A percentile compares a stretch with the other conserved stretches of the same genome.
phyloP scores from a whole-genome alignment of 441 rosid species.

The Eruca vesicaria region DNA sequence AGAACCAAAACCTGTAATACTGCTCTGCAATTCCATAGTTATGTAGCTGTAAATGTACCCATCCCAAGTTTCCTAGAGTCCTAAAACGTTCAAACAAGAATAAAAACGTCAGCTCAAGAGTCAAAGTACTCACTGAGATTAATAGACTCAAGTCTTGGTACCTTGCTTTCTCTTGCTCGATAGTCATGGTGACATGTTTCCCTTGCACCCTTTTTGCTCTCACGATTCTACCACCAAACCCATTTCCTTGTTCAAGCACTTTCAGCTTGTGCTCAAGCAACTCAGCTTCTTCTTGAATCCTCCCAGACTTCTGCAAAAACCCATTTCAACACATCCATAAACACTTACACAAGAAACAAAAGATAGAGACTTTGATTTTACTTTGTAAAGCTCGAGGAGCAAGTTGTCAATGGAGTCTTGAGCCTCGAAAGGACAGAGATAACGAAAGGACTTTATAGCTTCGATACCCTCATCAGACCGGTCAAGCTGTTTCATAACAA shows the following conservation, averaged over 20 bases:
- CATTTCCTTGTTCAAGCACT: slow-evolving; percentile 52
- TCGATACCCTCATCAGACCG: slow-evolving; percentile 89
- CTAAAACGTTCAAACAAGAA: slow-evolving; percentile 34
- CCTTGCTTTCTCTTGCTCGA: slow-evolving; percentile 81
- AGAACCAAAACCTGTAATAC: slow-evolving; percentile 57
- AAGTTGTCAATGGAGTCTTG: slow-evolving; percentile 87
- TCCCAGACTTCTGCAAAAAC: slow-evolving; percentile 66
- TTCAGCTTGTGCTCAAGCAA: slow-evolving; percentile 66
- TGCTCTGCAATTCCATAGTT: slow-evolving; percentile 78
- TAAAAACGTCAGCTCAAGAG: not conserved
- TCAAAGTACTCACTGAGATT: not conserved
- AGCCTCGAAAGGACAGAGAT: slow-evolving; percentile 70
- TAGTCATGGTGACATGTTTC: slow-evolving; percentile 58
- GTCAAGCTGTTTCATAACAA: slow-evolving; percentile 82
- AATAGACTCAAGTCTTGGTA: slow-evolving; percentile 1
- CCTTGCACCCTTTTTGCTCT: slow-evolving; percentile 77
- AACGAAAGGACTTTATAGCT: slow-evolving; percentile 86
- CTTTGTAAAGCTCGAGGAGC: slow-evolving; percentile 87
- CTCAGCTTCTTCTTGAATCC: slow-evolving; percentile 78
- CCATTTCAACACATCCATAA: not conserved
- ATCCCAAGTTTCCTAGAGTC: slow-evolving; percentile 83
- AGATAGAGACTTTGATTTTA: slow-evolving; percentile 8
- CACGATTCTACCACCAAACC: slow-evolving; percentile 54
- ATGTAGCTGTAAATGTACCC: slow-evolving; percentile 82
- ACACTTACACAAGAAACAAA: not conserved